Evolutionary conservation across 352 stramenopile species (phyloP), one percentile per base, ranked within the genome.

Genomic region (Phytophthora tubulina): DNA sequence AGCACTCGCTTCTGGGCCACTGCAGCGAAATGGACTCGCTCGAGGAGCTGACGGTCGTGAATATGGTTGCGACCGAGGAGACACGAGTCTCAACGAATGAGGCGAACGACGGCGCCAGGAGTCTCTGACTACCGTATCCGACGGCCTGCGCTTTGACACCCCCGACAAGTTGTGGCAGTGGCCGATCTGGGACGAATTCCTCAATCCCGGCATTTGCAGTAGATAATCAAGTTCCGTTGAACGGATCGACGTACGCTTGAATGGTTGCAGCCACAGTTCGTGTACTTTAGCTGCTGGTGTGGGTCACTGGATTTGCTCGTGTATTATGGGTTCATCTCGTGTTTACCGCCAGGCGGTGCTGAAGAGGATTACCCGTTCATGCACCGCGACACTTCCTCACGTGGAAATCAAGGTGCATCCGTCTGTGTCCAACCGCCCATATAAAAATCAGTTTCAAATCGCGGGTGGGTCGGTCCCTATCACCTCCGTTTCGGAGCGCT

Each of bases 361-460:
- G 41, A 13, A 46, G 21, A 7, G n/a, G 41, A 27, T 46, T 46
- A 46, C 41, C 41, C 14, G 10, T 27, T 46, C 21, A 21, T 46
- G 14, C 41, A 27, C 41, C 8, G 15, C 21, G 41, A 46, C 41
- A 46, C 15, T 46, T 45, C 39, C 7, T 17, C 13, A 45, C 41
- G 41, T n/a, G 21, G 9, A 46, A 46, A 46, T 46, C 41, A 46
- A 46, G n/a, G 10, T 42, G 14, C 13, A 46, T 41, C 48, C 1
- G 6, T 44, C 45, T 54, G 63, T 66, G 63, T 66, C 63, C 63
- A 59, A 66, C 63, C 59, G 45, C 58, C 57, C 14, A 32, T 17
- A 39, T 36, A n/a, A 31, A 50, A 67, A 61, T 61, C 60, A 31
- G 60, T 67, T 67, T 67, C 60, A 44, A 38, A 27, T 27, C 21